These are phyloP conservation scores for Vitis rotundifolia DNA, from an alignment of 164 flowering plant species.

Conservation along the genomic window DNA sequence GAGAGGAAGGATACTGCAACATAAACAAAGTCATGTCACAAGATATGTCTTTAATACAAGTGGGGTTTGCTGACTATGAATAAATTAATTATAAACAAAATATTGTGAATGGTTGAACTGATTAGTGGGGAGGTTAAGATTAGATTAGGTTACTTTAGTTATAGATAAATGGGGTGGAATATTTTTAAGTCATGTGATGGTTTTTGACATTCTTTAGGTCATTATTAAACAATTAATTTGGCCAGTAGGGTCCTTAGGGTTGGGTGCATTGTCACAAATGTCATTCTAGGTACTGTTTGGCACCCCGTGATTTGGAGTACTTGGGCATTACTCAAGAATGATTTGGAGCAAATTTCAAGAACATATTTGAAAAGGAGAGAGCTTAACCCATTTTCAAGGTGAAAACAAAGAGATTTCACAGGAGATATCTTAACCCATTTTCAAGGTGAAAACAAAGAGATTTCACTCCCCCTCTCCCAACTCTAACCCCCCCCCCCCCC, in stretches of 20 bases:
- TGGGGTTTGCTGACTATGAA: slow-evolving; percentile 1
- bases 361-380: too few relatives aligned
- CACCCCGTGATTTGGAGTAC: too few relatives aligned
- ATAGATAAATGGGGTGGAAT: not conserved
- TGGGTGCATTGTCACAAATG: not conserved
- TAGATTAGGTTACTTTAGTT: not conserved
- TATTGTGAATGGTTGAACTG: not conserved
- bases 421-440: too few relatives aligned
- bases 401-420: too few relatives aligned
- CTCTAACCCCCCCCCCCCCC: too few relatives aligned
- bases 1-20: not conserved
- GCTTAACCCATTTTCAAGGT: too few relatives aligned
- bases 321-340: too few relatives aligned
- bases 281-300: not conserved
- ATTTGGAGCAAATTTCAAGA: too few relatives aligned
- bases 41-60: not conserved
- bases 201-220: not conserved
- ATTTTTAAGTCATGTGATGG: not conserved
- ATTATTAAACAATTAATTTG: not conserved
- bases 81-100: not conserved
- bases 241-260: not conserved
- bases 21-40: not conserved
- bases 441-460: too few relatives aligned
- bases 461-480: too few relatives aligned
- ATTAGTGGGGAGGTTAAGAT: not conserved